These are phyloP conservation scores for Pterocarpus macrocarpus DNA, from an alignment of 306 rosid genomes.

Conservation along the genomic window DNA sequence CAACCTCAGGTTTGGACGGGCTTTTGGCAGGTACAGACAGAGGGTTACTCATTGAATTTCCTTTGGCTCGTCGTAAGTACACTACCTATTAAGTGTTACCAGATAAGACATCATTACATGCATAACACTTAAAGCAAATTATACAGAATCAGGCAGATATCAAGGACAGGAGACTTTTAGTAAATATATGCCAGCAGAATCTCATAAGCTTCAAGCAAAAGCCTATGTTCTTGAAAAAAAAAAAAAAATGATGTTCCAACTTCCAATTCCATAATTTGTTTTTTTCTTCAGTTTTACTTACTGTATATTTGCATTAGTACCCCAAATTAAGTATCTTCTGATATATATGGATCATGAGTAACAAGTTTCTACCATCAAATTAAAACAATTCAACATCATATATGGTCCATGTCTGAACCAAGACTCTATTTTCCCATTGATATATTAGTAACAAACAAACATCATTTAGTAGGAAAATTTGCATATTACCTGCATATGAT, in stretches of 20 bases:
- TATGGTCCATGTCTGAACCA: conserved; percentile 23
- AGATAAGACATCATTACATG: conserved; percentile 39
- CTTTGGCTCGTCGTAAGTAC: conserved; percentile 80
- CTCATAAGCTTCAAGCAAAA: conserved; percentile 7
- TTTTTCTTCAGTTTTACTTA: conserved; percentile 11
- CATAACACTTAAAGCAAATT: conserved; percentile 10
- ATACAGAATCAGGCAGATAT: conserved; percentile 38
- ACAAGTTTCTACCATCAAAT: conserved; percentile 16
- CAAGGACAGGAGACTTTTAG: background rate
- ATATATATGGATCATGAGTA: conserved; percentile 9
- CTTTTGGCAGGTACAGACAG: conserved; percentile 62
- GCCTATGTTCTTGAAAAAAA: background rate
- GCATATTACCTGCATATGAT: conserved; percentile 82
- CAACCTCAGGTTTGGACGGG: conserved; percentile 67
- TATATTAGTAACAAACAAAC: conserved; percentile 29
- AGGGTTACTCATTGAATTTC: conserved; percentile 60
- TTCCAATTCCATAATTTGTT: conserved; percentile 38
- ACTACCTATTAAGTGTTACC: conserved; percentile 71
- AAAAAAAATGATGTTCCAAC: conserved; percentile 18
- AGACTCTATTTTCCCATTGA: conserved; percentile 23
- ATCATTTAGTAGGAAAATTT: conserved; percentile 32
- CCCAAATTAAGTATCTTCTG: conserved; percentile 12
- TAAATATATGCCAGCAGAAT: conserved; percentile 38
- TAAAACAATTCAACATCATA: conserved; percentile 34
- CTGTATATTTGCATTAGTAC: background rate